Conservation (phyloP, 2,329 filamentous ascomycete genomes). For the Claviceps cyperi region DNA sequence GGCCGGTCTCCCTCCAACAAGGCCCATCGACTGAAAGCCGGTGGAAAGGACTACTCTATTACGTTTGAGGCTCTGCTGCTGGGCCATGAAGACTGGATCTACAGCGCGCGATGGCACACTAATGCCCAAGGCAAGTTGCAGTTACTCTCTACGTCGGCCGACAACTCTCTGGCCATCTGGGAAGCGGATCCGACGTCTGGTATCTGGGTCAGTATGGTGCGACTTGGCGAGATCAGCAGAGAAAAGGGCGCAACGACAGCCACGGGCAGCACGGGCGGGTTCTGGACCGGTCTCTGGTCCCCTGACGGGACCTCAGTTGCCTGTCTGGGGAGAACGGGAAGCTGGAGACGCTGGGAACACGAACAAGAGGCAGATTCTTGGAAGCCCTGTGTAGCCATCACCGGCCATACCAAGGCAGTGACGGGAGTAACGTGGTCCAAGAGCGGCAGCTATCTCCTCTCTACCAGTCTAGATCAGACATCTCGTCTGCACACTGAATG, state of each 20-base stretch:
- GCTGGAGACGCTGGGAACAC: conserved; percentile 78
- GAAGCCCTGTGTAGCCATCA: conserved; percentile 62
- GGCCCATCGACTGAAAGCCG: conserved; percentile 57
- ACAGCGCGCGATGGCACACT: conserved; percentile 64
- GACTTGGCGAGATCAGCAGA: conserved; percentile 83
- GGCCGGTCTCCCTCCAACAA: conserved; percentile 79
- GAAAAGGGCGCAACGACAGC: conserved; percentile 95
- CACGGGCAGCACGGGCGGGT: conserved; percentile 87
- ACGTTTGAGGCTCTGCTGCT: conserved; percentile 90
- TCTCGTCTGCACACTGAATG: conserved; percentile 76
- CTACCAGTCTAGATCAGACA: conserved; percentile 84
- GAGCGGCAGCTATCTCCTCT: conserved; percentile 70
- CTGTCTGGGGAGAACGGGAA: conserved; percentile 78
- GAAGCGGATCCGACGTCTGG: conserved; percentile 70
- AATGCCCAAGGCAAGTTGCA: conserved; percentile 41
- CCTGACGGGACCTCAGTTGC: conserved; percentile 61
- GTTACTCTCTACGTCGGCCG: conserved; percentile 79
- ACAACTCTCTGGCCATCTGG: conserved; percentile 92
- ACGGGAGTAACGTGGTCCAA: conserved; percentile 75
- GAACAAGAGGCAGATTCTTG: conserved; percentile 49
- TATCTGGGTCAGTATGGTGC: conserved; percentile 75
- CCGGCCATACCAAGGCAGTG: conserved; percentile 71
- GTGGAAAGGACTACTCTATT: conserved; percentile 53
- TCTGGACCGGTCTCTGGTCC: conserved; percentile 92
- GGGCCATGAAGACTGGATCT: conserved; percentile 97